These are phyloP conservation scores for Phoenix dactylifera DNA, from an alignment of 176 grass and related monocot genomes.

Conservation along the genomic window DNA sequence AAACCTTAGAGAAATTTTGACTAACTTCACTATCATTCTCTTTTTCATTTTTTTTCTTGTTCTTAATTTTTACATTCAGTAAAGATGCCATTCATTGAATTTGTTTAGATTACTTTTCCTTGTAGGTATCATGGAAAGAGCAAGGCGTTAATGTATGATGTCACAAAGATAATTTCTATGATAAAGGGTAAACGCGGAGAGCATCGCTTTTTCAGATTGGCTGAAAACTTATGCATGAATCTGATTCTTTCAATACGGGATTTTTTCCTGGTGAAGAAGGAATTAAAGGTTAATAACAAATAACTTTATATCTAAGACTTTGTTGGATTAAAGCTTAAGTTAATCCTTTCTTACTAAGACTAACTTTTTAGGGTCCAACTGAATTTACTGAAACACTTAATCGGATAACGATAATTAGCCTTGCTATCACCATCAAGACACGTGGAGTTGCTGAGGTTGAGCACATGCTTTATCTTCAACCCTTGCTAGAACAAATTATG, in stretches of 20 bases:
- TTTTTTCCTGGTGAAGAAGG: slow-evolving; percentile 98
- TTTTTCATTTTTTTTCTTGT: too few relatives aligned
- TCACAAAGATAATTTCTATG: slow-evolving; percentile 98
- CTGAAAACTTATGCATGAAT: slow-evolving; percentile 99
- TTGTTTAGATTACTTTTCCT: slow-evolving; percentile 12
- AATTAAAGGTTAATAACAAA: slow-evolving; percentile 60
- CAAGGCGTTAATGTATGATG: slow-evolving; percentile 99
- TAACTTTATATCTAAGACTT: too few relatives aligned
- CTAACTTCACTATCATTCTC: too few relatives aligned
- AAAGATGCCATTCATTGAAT: too few relatives aligned
- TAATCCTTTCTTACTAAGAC: too few relatives aligned
- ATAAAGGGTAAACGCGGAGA: slow-evolving; percentile 93
- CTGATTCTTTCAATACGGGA: slow-evolving; percentile 95
- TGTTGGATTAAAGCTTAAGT: too few relatives aligned
- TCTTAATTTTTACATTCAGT: too few relatives aligned
- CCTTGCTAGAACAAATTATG: slow-evolving; percentile 97
- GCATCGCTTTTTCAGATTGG: slow-evolving; percentile 92
- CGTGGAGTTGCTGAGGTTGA: slow-evolving; percentile 96
- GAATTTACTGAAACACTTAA: slow-evolving; percentile 99
- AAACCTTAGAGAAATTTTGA: too few relatives aligned
- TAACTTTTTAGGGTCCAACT: slow-evolving; percentile 57
- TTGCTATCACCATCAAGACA: slow-evolving; percentile 96
- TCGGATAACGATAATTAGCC: slow-evolving; percentile 98
- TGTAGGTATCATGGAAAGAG: slow-evolving; percentile 92
- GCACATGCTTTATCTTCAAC: slow-evolving; percentile 89